Conservation (phyloP, 495 filamentous ascomycete genomes). For the Tuber brumale region DNA sequence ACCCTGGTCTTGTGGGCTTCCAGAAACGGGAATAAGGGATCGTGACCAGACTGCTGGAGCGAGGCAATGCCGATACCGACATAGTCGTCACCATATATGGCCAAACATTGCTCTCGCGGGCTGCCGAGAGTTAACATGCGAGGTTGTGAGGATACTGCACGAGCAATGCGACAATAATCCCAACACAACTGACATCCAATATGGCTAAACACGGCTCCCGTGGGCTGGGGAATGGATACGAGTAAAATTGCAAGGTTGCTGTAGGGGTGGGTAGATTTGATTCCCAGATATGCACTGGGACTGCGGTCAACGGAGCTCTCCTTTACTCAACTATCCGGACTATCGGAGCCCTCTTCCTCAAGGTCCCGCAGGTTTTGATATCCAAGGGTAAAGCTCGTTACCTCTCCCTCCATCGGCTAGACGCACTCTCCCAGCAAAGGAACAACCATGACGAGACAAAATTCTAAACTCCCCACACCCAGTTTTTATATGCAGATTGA, state of each 20-base stretch:
- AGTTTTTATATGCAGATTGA: not conserved
- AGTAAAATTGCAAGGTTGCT: conserved; percentile 29
- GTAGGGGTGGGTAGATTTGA: conserved; percentile 14
- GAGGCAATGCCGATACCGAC: no score
- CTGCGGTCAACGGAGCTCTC: not conserved
- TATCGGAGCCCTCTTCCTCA: not conserved
- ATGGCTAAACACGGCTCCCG: no score
- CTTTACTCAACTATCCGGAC: not conserved
- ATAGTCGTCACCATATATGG: no score
- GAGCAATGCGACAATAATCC: no score
- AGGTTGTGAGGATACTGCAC: no score
- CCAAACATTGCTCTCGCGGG: no score
- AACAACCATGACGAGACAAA: not conserved
- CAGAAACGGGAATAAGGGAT: no score
- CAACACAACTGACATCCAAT: no score
- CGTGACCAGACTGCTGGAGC: no score
- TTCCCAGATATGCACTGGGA: not conserved
- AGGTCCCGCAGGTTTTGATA: not conserved
- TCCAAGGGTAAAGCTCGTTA: not conserved
- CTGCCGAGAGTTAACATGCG: no score
- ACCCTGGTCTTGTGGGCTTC: no score
- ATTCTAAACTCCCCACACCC: not conserved
- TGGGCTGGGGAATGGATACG: no score
- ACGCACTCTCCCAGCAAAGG: not conserved
- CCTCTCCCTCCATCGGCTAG: not conserved